Base-by-base conservation (phyloP, 768 basidiomycete genomes). In the Tylopilus felleus region DNA sequence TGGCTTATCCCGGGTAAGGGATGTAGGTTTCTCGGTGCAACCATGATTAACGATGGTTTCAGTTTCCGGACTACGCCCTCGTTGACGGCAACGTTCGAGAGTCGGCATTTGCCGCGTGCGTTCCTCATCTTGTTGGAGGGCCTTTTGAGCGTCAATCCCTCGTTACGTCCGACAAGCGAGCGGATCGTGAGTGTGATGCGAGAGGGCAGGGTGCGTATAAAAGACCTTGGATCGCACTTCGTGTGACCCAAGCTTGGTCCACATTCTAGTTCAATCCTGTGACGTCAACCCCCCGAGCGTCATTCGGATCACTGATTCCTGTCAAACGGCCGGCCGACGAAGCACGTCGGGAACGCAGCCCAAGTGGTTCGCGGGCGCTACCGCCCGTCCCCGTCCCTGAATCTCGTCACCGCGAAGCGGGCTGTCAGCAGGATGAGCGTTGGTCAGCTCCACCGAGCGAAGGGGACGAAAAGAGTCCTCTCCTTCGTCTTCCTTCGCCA, bases 101-200 rank as follows among this genome's bases (percentile, higher is more conserved):
- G 82, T 4, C 79, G 93, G n/a, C 80, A 85, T 39, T 71, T 96
- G 0, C 88, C 92, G 3, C 74, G 82, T 5, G 77, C 86, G 6
- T 85, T 85, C 56, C 73, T 94, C 5, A 75, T 89, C 1, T 70
- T 95, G 14, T 73, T 96, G 25, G 88, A 92, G 56, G 78, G 80
- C 52, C 74, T 96, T 40, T 69, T 94, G 54, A 80, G 84, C 56
- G 76, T 85, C 31, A 69, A 68, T 3, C 85, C 93, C 0, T 66
- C 72, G 4, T 68, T 68, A n/a, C 77, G 93, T 48, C 89, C 90
- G 8, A 80, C 83, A 0, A 84, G 84, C 44, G 89, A 92, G 57
- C 79, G 85, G 47, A 85, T 95, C 14, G 67, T 77, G n/a, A 68
- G 66, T 25, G 91, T 86, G 1, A 77, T 94, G 51, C 75, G 80